Conservation (phyloP, 1,284 basidiomycete species). For the Sanguinoderma infundibulare region DNA sequence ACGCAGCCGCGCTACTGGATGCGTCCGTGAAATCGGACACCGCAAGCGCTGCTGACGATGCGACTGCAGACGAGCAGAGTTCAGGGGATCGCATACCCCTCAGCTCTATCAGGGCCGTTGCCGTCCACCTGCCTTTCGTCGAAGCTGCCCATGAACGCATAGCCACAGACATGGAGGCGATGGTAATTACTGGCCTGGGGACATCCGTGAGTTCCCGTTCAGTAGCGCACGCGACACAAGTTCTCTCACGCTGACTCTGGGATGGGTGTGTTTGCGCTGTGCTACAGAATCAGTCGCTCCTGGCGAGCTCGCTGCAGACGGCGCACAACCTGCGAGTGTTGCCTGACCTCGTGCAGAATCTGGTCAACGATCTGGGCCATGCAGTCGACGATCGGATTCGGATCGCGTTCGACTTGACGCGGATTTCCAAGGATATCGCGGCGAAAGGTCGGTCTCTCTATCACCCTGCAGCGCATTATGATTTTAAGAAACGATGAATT, state of each 20-base stretch:
- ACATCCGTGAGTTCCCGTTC: conserved; percentile 60
- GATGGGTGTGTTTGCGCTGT: neutral
- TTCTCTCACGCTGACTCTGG: neutral
- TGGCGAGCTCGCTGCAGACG: conserved; percentile 92
- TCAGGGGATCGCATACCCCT: conserved; percentile 45
- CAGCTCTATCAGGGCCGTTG: conserved; percentile 72
- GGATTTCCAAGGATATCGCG: conserved; percentile 83
- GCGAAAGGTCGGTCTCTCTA: conserved; percentile 75
- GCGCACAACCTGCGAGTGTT: conserved; percentile 91
- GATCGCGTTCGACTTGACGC: conserved; percentile 83
- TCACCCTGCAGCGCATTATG: conserved; percentile 2
- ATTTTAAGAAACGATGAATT: too few species aligned
- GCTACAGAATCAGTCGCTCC: conserved; percentile 80
- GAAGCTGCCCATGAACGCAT: conserved; percentile 72
- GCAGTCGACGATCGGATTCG: conserved; percentile 83
- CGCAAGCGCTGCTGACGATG: neutral
- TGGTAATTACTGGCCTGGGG: conserved; percentile 80
- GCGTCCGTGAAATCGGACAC: conserved; percentile 8
- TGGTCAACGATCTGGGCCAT: conserved; percentile 83
- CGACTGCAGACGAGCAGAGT: neutral
- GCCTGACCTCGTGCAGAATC: conserved; percentile 80
- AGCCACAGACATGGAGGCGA: conserved; percentile 84
- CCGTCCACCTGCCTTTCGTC: conserved; percentile 71
- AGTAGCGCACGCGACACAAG: too few species aligned
- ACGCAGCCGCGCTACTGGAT: conserved; percentile 26